Evolutionary conservation across 2,329 filamentous ascomycete genomes (phyloP).

Genomic region (Pestalotiopsis fici): DNA sequence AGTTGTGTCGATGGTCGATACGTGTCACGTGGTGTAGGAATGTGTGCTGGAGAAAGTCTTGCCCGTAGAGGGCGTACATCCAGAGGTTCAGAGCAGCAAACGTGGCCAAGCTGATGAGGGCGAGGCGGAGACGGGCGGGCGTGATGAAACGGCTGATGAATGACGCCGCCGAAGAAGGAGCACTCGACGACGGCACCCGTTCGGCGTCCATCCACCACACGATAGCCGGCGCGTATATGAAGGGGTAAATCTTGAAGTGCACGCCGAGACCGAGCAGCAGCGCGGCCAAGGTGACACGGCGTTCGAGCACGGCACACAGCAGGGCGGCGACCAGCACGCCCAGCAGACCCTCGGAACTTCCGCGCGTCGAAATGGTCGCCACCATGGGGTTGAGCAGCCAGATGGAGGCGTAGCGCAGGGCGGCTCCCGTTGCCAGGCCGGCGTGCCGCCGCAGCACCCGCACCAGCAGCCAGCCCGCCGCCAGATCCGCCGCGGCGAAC

Average conservation of each 20-base stretch:
- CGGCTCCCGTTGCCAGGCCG: conserved; percentile 51
- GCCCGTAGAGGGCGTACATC: conserved; percentile 82
- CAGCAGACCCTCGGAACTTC: conserved; percentile 88
- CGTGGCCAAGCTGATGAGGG: conserved; percentile 66
- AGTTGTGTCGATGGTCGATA: conserved; percentile 97
- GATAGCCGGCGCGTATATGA: conserved; percentile 86
- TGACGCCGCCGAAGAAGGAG: conserved; percentile 19
- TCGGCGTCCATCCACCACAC: conserved; percentile 76
- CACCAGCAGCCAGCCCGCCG: conserved; percentile 69
- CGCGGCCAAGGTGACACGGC: conserved; percentile 66
- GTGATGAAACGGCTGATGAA: conserved; percentile 48
- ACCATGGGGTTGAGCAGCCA: conserved; percentile 99
- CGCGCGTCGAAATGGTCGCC: conserved; percentile 91
- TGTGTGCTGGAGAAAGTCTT: conserved; percentile 83
- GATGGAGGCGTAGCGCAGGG: conserved; percentile 77
- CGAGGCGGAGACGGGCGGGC: conserved; percentile 56
- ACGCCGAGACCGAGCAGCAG: conserved; percentile 78
- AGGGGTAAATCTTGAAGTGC: conserved; percentile 99
- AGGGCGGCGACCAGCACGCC: conserved; percentile 82
- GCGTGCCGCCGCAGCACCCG: conserved; percentile 38
- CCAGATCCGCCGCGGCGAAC: conserved; percentile 80
- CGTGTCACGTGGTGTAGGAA: conserved; percentile 91
- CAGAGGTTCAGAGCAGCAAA: conserved; percentile 73
- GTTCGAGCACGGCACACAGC: conserved; percentile 76
- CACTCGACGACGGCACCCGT: conserved; percentile 33